Conservation (phyloP, 768 basidiomycete genomes). For the Lentinula sp. region DNA sequence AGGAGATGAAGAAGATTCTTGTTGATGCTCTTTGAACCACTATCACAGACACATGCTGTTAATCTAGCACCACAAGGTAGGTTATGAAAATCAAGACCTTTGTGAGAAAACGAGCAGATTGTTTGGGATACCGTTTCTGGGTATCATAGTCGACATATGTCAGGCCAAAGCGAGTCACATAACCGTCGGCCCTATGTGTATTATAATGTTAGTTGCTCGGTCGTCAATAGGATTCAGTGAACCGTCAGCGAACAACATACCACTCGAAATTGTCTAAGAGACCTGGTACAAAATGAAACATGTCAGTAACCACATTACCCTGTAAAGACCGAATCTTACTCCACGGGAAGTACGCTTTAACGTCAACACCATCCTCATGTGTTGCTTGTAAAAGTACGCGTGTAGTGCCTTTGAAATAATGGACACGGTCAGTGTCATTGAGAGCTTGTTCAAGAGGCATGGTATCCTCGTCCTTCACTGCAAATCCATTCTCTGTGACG, state of each 20-base stretch:
- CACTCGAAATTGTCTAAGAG: constrained; percentile 72
- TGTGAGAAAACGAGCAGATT: constrained; percentile 50
- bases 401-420: constrained; percentile 60
- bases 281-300: constrained; percentile 26
- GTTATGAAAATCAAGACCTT: constrained; percentile 28
- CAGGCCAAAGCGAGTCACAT: constrained; percentile 61
- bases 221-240: not conserved
- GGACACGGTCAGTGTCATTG: constrained; percentile 56
- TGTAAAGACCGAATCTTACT: constrained; percentile 30
- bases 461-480: constrained; percentile 56
- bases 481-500: constrained; percentile 73
- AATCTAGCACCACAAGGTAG: not conserved
- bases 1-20: not conserved
- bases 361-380: constrained; percentile 55
- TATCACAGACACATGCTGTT: constrained; percentile 9
- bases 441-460: constrained; percentile 48
- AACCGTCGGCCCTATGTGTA: constrained; percentile 52
- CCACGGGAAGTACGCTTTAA: constrained; percentile 64
- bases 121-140: constrained; percentile 61
- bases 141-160: constrained; percentile 70
- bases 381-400: constrained; percentile 51
- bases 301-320: not conserved
- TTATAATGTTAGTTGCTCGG: constrained; percentile 4
- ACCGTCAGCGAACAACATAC: constrained; percentile 19
- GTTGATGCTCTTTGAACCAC: constrained; percentile 34